These are phyloP conservation scores for Lentinus tigrinus DNA, from an alignment of 768 basidiomycete species.

Conservation along the genomic window DNA sequence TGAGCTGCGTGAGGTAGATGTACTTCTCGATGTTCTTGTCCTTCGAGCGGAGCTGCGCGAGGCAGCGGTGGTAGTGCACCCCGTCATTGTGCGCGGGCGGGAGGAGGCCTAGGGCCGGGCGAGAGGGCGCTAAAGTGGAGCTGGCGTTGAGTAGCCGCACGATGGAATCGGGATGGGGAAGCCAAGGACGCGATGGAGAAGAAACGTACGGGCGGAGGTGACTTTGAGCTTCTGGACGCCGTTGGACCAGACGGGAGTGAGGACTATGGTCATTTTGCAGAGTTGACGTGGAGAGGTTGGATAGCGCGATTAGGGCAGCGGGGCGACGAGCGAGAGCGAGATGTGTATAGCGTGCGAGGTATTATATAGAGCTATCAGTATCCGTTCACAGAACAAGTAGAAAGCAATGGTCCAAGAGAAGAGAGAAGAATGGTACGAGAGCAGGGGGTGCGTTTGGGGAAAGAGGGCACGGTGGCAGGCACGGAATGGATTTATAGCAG, in stretches of 20 bases:
- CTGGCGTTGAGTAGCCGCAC: conserved; percentile 14
- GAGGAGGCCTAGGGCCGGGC: conserved; percentile 44
- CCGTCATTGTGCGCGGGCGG: conserved; percentile 57
- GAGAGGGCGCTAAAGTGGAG: conserved; percentile 19
- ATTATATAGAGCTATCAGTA: conserved; percentile 10
- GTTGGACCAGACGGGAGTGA: conserved; percentile 71
- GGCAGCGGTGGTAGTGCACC: conserved; percentile 56
- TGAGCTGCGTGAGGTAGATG: conserved; percentile 77
- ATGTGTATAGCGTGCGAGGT: conserved; percentile 5
- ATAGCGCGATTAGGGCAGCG: not conserved
- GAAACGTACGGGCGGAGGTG: conserved; percentile 50
- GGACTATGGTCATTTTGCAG: conserved; percentile 35
- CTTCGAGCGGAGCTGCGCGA: conserved; percentile 75
- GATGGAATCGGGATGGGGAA: not conserved
- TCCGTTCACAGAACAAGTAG: not conserved
- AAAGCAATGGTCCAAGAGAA: conserved; percentile 4
- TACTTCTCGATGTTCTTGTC: conserved; percentile 78
- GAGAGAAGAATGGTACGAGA: not conserved
- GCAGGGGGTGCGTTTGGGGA: conserved; percentile 3
- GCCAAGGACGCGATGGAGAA: not conserved
- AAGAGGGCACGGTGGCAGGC: not conserved
- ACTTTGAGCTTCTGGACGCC: conserved; percentile 71
- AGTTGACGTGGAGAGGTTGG: not conserved
- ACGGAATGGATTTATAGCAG: conserved; percentile 6
- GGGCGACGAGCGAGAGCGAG: conserved; percentile 1